Base-by-base conservation (phyloP, 345 rosid species). In the Arabidopsis arenosa region DNA sequence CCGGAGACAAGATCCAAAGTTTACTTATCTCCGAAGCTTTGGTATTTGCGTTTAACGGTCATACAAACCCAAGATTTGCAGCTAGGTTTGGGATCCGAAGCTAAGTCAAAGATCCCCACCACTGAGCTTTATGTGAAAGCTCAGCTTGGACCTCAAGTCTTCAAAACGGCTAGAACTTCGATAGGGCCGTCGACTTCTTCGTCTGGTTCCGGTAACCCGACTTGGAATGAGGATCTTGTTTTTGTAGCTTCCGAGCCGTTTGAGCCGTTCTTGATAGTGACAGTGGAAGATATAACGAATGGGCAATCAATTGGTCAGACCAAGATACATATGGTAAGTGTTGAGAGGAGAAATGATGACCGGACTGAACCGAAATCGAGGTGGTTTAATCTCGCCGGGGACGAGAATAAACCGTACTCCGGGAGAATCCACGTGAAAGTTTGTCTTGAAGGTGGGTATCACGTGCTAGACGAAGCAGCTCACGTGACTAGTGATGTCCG, bases 11-110 rank as follows among this genome's bases (percentile, higher is more conserved):
- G 97, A 63, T 90, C 97, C 45, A 93, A 93, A 66, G 96, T 93
- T 8, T 93, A 91, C 74, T 68, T 93, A 59, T 91, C 98, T 17
- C 97, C 98, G 5, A 93, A 88, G 84, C 92, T 93, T 28, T 93
- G 98, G 98, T 93, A 91, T 81, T 77, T 93, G 89, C 84, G 96
- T 70, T 66, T 93, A 88, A 93, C 97, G 96, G 97, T 91, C 45
- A 91, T 91, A 89, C 97, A 89, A 79, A 89, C 96, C 80, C 98
- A 93, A 68, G 98, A 93, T 80, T 82, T 93, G 80, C 97, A 91
- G 82, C 80, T 85, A 70, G 87, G 76, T 83, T 80, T 80, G 84
- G 87, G 56, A 5, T 9, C 88, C 80, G 92, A 89, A 70, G 81
- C 95, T 83, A 89, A 91, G 83, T 78, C 72, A 73, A 83, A 86